Evolutionary conservation across 352 stramenopile species (phyloP), one percentile per base, ranked within the genome.

Genomic region (Phytophthora vignae): DNA sequence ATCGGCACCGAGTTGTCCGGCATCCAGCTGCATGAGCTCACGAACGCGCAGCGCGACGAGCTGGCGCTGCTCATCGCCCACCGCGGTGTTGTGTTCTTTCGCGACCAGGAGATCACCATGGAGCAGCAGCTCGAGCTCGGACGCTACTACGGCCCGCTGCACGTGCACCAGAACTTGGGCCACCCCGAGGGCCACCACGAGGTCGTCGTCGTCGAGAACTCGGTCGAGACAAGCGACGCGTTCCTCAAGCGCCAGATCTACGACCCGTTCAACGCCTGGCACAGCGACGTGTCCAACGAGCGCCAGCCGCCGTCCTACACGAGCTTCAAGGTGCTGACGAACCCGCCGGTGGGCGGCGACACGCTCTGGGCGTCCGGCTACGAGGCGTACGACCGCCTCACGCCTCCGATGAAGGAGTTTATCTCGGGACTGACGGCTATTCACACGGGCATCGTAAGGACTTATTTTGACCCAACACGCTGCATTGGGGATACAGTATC

Each of bases 241-340:
- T 36, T 55, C 49, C 21, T 55, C 22, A 33, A 55, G 49, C 49
- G 49, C 22, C 49, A 55, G 49, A 33, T 36, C 1, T 55, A 55
- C 49, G 49, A 55, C 49, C 49, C 49, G 15, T 31, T 36, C 49
- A 55, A 55, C 25, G 49, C 25, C 22, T 55, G 49, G 49, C 49
- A 55, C 49, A 55, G 49, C 25, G 49, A 55, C 49, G 49, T 55
- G 22, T 55, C 49, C 21, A 55, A 55, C 49, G 49, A 55, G 49
- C 49, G 49, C 49, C 49, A 55, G 25, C 49, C 49, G 22, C 49
- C 49, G 21, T 55, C 49, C 10, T 55, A 55, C 49, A 55, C 49
- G 49, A 55, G 49, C 49, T 55, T 55, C 22, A 55, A 55, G 49
- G 49, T 55, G 49, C 49, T 55, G 49, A 55, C 49, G 2, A 55